Base-by-base conservation (phyloP, 495 filamentous ascomycete genomes). In the Clohesyomyces aquaticus region DNA sequence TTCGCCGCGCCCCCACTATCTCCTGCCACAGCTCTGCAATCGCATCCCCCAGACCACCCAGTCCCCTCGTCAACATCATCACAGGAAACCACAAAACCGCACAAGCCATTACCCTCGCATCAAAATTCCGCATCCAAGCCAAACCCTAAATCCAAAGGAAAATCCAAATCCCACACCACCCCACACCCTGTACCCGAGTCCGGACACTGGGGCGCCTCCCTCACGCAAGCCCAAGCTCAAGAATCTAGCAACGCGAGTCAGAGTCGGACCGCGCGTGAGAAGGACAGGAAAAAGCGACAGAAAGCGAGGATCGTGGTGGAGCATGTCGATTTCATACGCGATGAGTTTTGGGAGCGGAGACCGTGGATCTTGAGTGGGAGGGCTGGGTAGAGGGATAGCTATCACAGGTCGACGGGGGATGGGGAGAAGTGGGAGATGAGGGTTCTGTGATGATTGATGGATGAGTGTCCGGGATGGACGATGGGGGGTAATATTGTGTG, bases 291-390 rank as follows among this genome's bases (percentile, higher is more conserved):
- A 74, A 76, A 82, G 60, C 80, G 86, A 27, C 80, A 82, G 23
- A 95, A 92, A 71, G 91, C 92, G 22, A 77, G 81, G 54, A 86
- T 98, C 38, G 83, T 88, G 16, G 78, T 93, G 42, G 86, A 93
- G 58, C 91, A 97, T 76, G 77, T 91, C 55, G 94, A 98, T 75
- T 88, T 98, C 71, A 97, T 98, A 72, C 89, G 87, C 61, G 89
- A 97, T 77, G 88, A 89, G 6, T 98, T 98, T 74, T 98, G 93
- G 94, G 82, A 89, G 61, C 79, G 80, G 67, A 80, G 89, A 69
- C 91, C 92, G 8, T 96, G 93, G 90, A 83, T 98, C 59, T 74
- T 97, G 55, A 88, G 85, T 16, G 86, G 87, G 56, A 89, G 86
- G 69, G 84, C 88, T 22, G 61, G 60, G 86, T 87, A 41, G 45